A percentile compares a stretch with the other conserved stretches of the same genome.
These are phyloP conservation scores for Nematocida displodere DNA, from an alignment of 371 early-diverging fungal species.

Conservation along the genomic window DNA sequence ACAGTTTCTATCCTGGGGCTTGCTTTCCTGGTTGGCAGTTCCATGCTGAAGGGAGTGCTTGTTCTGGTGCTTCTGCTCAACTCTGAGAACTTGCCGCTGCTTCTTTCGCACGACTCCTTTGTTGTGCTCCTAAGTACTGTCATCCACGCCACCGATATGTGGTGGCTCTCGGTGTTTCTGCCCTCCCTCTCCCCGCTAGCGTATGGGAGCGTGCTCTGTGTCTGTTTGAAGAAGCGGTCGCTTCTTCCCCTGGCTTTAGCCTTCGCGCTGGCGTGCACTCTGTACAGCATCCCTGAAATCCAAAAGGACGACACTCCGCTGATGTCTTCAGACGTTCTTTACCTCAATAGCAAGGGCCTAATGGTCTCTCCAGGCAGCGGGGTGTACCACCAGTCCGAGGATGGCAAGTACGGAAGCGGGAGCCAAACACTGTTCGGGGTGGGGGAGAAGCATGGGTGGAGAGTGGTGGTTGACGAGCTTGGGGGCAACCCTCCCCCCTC, in stretches of 20 bases:
- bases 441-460: neutral
- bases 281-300: neutral
- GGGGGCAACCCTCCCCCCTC: slow-evolving; percentile 19
- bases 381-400: neutral
- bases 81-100: neutral
- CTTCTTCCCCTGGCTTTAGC: neutral
- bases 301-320: neutral
- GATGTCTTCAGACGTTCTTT: neutral
- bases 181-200: neutral
- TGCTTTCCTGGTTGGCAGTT: neutral
- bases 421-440: neutral
- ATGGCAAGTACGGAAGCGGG: neutral
- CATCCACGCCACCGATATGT: neutral
- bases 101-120: neutral
- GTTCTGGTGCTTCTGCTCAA: neutral
- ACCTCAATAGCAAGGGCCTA: neutral
- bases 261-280: neutral
- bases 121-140: neutral
- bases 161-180: neutral
- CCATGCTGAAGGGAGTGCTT: neutral
- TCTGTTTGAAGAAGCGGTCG: neutral
- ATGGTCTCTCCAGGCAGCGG: neutral
- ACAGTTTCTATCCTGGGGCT: neutral
- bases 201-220: neutral
- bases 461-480: slow-evolving; percentile 3